phyloP scores from a whole-genome alignment of 169 alveolate species.

The Hammondia hammondi region DNA sequence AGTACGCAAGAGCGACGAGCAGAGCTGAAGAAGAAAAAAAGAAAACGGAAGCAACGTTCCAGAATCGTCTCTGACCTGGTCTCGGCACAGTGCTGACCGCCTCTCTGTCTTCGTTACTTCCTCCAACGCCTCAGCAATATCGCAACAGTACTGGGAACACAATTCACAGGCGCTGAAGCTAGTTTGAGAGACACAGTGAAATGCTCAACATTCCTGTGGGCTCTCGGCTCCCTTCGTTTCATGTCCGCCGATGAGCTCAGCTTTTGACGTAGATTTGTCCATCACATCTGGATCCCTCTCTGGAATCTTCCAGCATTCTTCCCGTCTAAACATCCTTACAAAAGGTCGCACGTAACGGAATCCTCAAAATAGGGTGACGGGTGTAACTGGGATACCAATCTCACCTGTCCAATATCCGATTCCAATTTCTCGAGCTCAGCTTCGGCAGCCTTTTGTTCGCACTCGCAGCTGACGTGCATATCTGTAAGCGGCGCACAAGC shows the following conservation, averaged over 20 bases:
- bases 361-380: too few relatives aligned
- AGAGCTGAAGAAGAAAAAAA: not conserved
- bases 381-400: not conserved
- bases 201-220: too few relatives aligned
- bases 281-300: too few relatives aligned
- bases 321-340: too few relatives aligned
- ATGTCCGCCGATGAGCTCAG: too few relatives aligned
- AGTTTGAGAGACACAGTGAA: too few relatives aligned
- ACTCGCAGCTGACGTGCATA: not conserved
- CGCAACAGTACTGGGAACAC: constrained; percentile 19
- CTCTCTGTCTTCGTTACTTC: not conserved
- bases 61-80: not conserved
- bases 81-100: not conserved
- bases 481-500: not conserved
- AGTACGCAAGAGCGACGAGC: not conserved
- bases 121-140: not conserved
- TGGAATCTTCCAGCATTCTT: too few relatives aligned
- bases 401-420: not conserved
- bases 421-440: not conserved
- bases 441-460: not conserved
- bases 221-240: too few relatives aligned
- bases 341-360: too few relatives aligned
- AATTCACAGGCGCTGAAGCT: not conserved
- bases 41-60: not conserved
- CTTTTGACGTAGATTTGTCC: too few relatives aligned